phyloP scores from a whole-genome alignment of 768 basidiomycete species.

The Suillus fuscotomentosus region DNA sequence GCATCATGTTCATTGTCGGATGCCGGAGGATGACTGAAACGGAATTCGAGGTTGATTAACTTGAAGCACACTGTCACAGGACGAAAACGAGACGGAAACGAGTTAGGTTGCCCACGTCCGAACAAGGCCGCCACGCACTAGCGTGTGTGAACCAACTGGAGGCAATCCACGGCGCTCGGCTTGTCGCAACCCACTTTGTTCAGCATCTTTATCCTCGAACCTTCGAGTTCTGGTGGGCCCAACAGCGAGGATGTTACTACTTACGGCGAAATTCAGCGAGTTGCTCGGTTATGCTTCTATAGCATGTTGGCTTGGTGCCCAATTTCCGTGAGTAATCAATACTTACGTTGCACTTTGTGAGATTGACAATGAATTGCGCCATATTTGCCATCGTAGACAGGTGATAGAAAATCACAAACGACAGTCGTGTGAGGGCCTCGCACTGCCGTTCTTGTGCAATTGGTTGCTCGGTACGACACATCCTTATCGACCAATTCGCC shows the following conservation, averaged over 20 bases:
- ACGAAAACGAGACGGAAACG: too few relatives aligned
- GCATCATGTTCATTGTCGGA: neutral
- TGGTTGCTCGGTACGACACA: conserved; percentile 79
- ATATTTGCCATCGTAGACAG: conserved; percentile 53
- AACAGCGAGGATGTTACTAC: conserved; percentile 19
- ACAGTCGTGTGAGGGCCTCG: conserved; percentile 86
- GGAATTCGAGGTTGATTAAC: neutral
- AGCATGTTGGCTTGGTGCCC: conserved; percentile 80
- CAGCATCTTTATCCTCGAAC: neutral
- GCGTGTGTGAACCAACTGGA: conserved; percentile 17
- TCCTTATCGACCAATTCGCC: neutral
- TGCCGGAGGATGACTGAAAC: neutral
- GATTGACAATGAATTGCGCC: conserved; percentile 8
- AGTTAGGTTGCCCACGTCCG: neutral
- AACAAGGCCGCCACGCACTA: neutral
- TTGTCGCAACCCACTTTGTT: neutral
- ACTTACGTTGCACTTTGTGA: neutral
- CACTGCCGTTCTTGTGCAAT: conserved; percentile 89
- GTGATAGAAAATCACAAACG: conserved; percentile 73
- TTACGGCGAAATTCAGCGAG: conserved; percentile 47
- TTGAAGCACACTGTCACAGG: too few relatives aligned
- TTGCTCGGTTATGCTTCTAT: conserved; percentile 71
- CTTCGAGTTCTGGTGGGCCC: neutral
- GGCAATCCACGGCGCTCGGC: conserved; percentile 14
- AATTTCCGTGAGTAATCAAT: conserved; percentile 70